phyloP scores from a whole-genome alignment of 805 yeast genomes.

The Wickerhamomyces silvicola region DNA sequence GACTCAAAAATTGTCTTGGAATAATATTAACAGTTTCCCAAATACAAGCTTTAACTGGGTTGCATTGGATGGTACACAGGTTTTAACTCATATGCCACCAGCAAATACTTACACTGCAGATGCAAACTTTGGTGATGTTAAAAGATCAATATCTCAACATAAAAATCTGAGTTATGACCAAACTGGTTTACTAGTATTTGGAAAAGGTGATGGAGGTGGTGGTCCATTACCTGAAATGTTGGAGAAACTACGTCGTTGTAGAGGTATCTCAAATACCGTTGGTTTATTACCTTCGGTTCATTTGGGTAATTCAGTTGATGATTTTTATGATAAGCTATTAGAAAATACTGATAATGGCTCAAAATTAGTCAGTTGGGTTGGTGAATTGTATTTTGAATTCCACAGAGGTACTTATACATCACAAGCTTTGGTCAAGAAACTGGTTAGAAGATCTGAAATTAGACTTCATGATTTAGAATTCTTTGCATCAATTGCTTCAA shows the following conservation, averaged over 20 bases:
- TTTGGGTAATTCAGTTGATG: constrained; percentile 66
- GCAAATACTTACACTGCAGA: constrained; percentile 91
- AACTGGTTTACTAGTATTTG: constrained; percentile 75
- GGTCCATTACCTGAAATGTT: constrained; percentile 94
- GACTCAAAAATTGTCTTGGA: constrained; percentile 95
- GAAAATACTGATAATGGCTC: constrained; percentile 58
- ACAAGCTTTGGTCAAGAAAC: constrained; percentile 79
- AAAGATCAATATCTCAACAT: constrained; percentile 72
- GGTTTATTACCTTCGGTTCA: constrained; percentile 79
- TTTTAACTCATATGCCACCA: constrained; percentile 96
- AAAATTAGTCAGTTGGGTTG: constrained; percentile 79
- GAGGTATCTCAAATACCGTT: constrained; percentile 78
- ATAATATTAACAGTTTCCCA: constrained; percentile 88
- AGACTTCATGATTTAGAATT: constrained; percentile 81
- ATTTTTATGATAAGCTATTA: constrained; percentile 65
- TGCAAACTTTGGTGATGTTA: constrained; percentile 90
- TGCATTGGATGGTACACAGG: constrained; percentile 90
- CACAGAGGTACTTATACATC: constrained; percentile 97
- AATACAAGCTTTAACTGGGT: constrained; percentile 91
- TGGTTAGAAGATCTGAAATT: constrained; percentile 71
- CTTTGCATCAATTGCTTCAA: constrained; percentile 70
- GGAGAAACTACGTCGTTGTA: constrained; percentile 84
- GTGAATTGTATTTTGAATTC: constrained; percentile 90
- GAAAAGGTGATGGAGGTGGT: constrained; percentile 98
- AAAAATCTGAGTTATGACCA: constrained; percentile 77